A percentile compares a stretch with the other conserved stretches of the same genome.
Conservation (phyloP, 345 rosid species). For the Salix viminalis region DNA sequence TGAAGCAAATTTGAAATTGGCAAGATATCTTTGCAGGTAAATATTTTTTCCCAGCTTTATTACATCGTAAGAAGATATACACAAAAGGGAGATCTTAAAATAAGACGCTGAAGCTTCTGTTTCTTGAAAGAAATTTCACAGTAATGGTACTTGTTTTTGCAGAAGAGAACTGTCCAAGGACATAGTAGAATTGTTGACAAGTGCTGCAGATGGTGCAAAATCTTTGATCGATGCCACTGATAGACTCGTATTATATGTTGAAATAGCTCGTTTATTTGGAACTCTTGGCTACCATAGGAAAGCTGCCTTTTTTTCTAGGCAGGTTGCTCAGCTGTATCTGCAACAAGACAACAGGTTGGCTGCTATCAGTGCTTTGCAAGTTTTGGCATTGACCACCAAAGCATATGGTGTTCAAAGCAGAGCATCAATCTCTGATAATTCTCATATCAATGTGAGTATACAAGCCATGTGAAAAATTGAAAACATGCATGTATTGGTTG, state of each 20-base stretch:
- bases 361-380: constrained; percentile 95
- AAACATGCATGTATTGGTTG: no score
- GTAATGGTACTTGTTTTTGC: constrained; percentile 24
- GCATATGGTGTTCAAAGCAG: no score
- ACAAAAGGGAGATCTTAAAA: background rate
- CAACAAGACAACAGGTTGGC: constrained; percentile 90
- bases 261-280: constrained; percentile 92
- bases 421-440: no score
- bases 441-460: no score
- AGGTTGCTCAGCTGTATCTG: constrained; percentile 92
- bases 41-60: background rate
- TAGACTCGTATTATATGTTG: constrained; percentile 79
- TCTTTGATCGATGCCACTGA: constrained; percentile 93
- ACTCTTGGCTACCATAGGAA: constrained; percentile 84
- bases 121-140: background rate
- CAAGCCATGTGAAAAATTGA: no score
- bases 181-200: constrained; percentile 80
- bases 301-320: constrained; percentile 98
- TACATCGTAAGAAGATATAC: background rate
- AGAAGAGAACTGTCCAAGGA: constrained; percentile 89
- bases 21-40: constrained; percentile 97
- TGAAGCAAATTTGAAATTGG: constrained; percentile 87
- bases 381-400: constrained; percentile 64
- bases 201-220: constrained; percentile 95
- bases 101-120: background rate